Base-by-base conservation (phyloP, 306 rosid species). In the Notholithocarpus densiflorus region DNA sequence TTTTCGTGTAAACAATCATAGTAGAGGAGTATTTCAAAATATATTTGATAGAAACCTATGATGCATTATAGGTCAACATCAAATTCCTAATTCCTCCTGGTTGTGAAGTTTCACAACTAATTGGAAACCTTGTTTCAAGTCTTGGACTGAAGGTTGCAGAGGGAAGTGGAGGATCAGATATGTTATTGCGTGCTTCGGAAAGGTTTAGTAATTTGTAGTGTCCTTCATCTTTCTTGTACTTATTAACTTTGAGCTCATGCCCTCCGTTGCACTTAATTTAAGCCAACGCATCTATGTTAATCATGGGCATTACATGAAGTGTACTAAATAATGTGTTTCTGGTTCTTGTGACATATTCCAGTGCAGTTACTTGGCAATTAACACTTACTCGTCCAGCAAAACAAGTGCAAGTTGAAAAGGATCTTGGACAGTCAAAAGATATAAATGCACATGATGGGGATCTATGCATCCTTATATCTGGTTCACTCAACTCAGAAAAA, bases 321-420 rank as follows among this genome's bases (percentile, higher is more conserved):
- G 65, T 60, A 14, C 73, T 80, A 74, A 73, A 55, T 72, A 56
- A 53, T 83, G n/a, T 56, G n/a, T 60, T 14, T 78, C 72, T 77
- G 51, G 82, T 70, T 81, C 59, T 57, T 79, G 27, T 79, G 62
- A 55, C 71, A 70, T 37, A 71, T 57, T 81, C 72, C 86, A 94
- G 98, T 82, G 68, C 92, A 60, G 88, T 89, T 82, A 92, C 97
- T 73, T 94, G 98, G 97, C 95, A 94, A 78, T 82, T 92, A 32
- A 81, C 87, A 80, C 92, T 92, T 75, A 72, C 87, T 72, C 86
- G 18, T 77, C 90, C 92, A n/a, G 78, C 84, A 56, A 81, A 78
- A 75, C 75, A 78, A 72, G 86, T 80, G 48, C 80, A 86, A 81
- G 80, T 71, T 79, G 85, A 73, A 68, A 87, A 76, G 83, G 77